Percentiles rank a stretch among this genome's conserved stretches.
Evolutionary conservation across 2,329 filamentous ascomycete species (phyloP).

Genomic region (Aureobasidium namibiae): DNA sequence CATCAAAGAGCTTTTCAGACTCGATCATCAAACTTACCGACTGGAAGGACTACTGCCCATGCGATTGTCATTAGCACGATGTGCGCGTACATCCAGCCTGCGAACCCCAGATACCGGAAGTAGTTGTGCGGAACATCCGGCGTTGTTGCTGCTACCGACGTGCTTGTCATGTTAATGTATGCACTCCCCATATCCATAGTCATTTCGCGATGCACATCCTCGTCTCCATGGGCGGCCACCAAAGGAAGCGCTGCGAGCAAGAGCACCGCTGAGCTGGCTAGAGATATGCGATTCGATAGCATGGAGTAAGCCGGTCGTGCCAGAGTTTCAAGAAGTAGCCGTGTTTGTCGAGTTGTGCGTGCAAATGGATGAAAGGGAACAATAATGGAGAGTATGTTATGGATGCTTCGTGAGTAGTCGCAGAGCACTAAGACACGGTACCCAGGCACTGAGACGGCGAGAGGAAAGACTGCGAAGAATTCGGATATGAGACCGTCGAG

Average conservation of each 20-base stretch:
- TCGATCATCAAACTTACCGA: slow-evolving; percentile 46
- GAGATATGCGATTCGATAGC: not conserved
- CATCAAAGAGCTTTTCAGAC: not conserved
- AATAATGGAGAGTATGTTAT: not conserved
- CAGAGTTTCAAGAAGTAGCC: not conserved
- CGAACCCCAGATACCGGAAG: slow-evolving; percentile 49
- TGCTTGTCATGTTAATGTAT: slow-evolving; percentile 9
- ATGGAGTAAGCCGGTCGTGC: not conserved
- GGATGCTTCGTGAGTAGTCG: not conserved
- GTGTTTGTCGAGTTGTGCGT: not conserved
- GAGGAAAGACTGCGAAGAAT: not conserved
- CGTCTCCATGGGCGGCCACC: slow-evolving; percentile 34
- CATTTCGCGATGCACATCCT: slow-evolving; percentile 14
- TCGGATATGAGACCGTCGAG: not conserved
- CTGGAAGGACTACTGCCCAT: slow-evolving; percentile 66
- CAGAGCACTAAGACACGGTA: not conserved
- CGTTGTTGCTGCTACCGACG: slow-evolving; percentile 15
- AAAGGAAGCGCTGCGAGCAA: slow-evolving; percentile 33
- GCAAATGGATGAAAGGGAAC: not conserved
- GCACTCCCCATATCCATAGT: slow-evolving; percentile 21
- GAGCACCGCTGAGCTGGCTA: slow-evolving; percentile 26
- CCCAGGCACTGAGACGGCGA: not conserved
- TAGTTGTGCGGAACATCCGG: slow-evolving; percentile 39
- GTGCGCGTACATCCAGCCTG: slow-evolving; percentile 56
- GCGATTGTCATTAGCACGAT: slow-evolving; percentile 60